Evolutionary conservation across 495 filamentous ascomycete genomes (phyloP).

Genomic region (Neurospora sp.): DNA sequence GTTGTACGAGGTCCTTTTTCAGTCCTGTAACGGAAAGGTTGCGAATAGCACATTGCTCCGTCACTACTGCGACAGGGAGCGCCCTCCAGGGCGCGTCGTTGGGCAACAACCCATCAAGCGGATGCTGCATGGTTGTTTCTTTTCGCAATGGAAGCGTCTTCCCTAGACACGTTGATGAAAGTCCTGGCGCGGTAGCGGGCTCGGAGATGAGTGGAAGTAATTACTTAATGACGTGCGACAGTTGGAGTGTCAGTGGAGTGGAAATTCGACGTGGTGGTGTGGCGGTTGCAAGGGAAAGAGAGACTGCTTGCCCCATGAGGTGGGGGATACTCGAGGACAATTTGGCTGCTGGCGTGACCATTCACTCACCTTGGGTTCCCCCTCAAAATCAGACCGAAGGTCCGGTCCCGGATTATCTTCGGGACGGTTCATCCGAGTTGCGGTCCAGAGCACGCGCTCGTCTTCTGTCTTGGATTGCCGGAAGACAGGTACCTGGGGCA

Average conservation of each 20-base stretch:
- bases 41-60: not conserved
- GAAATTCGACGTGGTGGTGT: not conserved
- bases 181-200: not conserved
- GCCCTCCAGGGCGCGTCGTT: not conserved
- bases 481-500: not conserved
- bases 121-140: not conserved
- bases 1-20: not conserved
- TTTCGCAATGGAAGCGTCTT: not conserved
- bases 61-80: not conserved
- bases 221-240: not conserved
- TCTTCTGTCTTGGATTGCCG: not conserved
- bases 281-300: not conserved
- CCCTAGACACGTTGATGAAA: not conserved
- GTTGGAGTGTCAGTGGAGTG: not conserved
- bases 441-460: not conserved
- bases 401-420: not conserved
- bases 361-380: not conserved
- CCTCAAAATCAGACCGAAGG: not conserved
- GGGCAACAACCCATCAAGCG: not conserved
- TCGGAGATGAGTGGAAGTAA: not conserved
- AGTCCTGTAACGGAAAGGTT: not conserved
- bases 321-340: not conserved
- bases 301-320: not conserved
- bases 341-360: not conserved
- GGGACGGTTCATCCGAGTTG: not conserved